These are phyloP conservation scores for Colletotrichum phormii DNA, from an alignment of 2,329 filamentous ascomycete genomes.

Conservation along the genomic window DNA sequence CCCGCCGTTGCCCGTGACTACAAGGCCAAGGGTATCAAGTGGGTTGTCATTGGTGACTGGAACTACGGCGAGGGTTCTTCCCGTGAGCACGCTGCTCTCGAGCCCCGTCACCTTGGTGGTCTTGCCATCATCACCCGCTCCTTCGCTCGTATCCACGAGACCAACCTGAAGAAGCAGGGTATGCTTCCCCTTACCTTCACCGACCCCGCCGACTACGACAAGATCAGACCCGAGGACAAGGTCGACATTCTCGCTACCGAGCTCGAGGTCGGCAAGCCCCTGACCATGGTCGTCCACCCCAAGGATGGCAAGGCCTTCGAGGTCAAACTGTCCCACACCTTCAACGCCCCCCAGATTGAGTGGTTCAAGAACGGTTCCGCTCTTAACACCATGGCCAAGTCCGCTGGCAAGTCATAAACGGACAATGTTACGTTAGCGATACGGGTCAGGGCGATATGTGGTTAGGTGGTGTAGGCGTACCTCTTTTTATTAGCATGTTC, in stretches of 20 bases:
- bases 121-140: slow-evolving; percentile 95
- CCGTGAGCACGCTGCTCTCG: slow-evolving; percentile 97
- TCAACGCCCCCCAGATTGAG: slow-evolving; percentile 97
- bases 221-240: slow-evolving; percentile 92
- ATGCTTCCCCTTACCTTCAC: slow-evolving; percentile 98
- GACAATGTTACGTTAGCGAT: slow-evolving; percentile 16
- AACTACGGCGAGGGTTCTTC: slow-evolving; percentile 99
- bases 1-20: slow-evolving; percentile 96
- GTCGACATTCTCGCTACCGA: slow-evolving; percentile 90
- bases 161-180: slow-evolving; percentile 99
- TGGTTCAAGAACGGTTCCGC: slow-evolving; percentile 99
- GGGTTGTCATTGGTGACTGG: slow-evolving; percentile 99
- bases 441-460: slow-evolving; percentile 32
- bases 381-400: slow-evolving; percentile 98
- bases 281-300: slow-evolving; percentile 93
- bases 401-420: slow-evolving; percentile 46
- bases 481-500: slow-evolving; percentile 39
- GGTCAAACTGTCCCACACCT: slow-evolving; percentile 89
- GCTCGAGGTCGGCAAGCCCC: slow-evolving; percentile 90
- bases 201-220: slow-evolving; percentile 97
- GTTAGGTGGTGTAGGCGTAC: slow-evolving; percentile 46
- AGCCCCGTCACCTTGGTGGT: slow-evolving; percentile 96
- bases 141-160: slow-evolving; percentile 99
- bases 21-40: slow-evolving; percentile 95
- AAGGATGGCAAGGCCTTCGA: slow-evolving; percentile 84